phyloP scores from a whole-genome alignment of 2,329 filamentous ascomycete genomes.

The Epichloe baconii region DNA sequence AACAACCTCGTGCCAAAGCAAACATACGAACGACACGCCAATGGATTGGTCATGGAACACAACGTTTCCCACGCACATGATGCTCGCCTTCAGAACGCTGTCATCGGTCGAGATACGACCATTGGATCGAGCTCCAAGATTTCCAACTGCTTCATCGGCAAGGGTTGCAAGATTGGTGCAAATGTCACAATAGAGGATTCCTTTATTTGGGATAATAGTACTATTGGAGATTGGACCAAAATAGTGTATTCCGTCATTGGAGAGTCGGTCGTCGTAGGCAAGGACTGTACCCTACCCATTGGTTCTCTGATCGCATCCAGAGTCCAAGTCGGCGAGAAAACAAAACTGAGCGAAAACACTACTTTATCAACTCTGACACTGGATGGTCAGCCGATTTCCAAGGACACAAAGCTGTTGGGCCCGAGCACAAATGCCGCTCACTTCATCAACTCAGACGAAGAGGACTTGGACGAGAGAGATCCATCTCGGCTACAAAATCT shows the following conservation, averaged over 20 bases:
- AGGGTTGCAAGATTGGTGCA: slow-evolving; percentile 73
- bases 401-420: slow-evolving; percentile 35
- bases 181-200: slow-evolving; percentile 69
- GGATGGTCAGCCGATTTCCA: slow-evolving; percentile 23
- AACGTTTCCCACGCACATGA: slow-evolving; percentile 61
- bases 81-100: slow-evolving; percentile 55
- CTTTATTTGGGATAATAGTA: slow-evolving; percentile 78
- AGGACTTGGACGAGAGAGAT: slow-evolving; percentile 37
- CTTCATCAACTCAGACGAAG: slow-evolving; percentile 33
- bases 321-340: slow-evolving; percentile 55
- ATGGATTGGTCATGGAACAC: slow-evolving; percentile 65
- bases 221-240: slow-evolving; percentile 60
- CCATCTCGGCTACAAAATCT: slow-evolving; percentile 37
- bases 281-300: slow-evolving; percentile 51
- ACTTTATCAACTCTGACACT: slow-evolving; percentile 23
- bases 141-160: slow-evolving; percentile 66
- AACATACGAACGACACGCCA: slow-evolving; percentile 56
- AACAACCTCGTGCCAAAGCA: slow-evolving; percentile 72
- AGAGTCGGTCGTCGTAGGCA: slow-evolving; percentile 57
- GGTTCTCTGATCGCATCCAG: slow-evolving; percentile 72
- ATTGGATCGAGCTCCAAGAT: slow-evolving; percentile 62
- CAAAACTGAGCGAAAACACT: slow-evolving; percentile 26
- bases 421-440: slow-evolving; percentile 34
- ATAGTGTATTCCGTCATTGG: slow-evolving; percentile 67
- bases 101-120: slow-evolving; percentile 64